These are phyloP conservation scores for Harringtonia aguacate DNA, from an alignment of 2,329 filamentous ascomycete genomes.

Conservation along the genomic window DNA sequence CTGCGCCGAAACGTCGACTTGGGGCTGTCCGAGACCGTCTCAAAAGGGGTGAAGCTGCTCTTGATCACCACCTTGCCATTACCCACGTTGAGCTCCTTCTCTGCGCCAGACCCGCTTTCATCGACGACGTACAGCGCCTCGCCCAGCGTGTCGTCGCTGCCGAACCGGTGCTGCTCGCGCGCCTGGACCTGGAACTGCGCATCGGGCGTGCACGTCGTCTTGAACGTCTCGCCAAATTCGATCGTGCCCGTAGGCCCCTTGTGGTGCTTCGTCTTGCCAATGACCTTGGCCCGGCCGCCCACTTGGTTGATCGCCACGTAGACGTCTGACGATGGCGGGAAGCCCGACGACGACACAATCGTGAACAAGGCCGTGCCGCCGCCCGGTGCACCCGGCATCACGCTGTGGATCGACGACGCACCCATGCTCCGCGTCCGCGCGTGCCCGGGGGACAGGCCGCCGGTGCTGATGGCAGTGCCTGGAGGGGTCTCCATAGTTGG, in stretches of 20 bases:
- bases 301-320: constrained; percentile 63
- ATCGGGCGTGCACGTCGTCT: constrained; percentile 66
- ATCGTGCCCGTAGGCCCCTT: constrained; percentile 59
- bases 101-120: constrained; percentile 55
- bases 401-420: constrained; percentile 56
- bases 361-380: constrained; percentile 71
- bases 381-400: constrained; percentile 45
- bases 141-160: constrained; percentile 72
- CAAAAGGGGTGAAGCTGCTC: constrained; percentile 53
- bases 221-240: constrained; percentile 70
- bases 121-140: constrained; percentile 88
- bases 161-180: constrained; percentile 76
- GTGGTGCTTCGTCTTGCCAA: constrained; percentile 88
- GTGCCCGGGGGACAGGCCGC: constrained; percentile 23
- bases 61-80: constrained; percentile 60
- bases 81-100: constrained; percentile 68
- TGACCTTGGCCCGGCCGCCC: constrained; percentile 59
- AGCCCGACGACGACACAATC: constrained; percentile 68
- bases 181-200: constrained; percentile 78
- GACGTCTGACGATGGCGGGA: constrained; percentile 65
- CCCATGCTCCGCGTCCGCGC: constrained; percentile 47
- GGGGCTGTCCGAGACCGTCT: constrained; percentile 31
- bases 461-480: constrained; percentile 18
- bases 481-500: constrained; percentile 18
- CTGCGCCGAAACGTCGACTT: constrained; percentile 37